phyloP scores from a whole-genome alignment of 2,329 filamentous ascomycete species.

The Penicillium sp. region DNA sequence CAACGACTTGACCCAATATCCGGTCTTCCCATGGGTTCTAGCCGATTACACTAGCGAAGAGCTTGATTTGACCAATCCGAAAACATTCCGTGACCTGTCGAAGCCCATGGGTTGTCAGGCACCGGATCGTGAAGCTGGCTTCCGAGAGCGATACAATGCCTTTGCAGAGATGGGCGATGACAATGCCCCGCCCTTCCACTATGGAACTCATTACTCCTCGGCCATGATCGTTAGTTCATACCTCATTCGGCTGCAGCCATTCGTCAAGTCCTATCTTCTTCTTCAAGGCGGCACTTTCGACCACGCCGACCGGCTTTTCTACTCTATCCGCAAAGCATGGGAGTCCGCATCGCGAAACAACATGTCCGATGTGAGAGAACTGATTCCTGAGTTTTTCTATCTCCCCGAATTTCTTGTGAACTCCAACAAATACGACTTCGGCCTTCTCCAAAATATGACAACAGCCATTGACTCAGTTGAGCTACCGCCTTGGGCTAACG shows the following conservation, averaged over 20 bases:
- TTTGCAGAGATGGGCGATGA: conserved; percentile 86
- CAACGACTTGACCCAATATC: conserved; percentile 97
- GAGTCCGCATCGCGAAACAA: conserved; percentile 82
- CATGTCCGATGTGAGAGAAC: conserved; percentile 89
- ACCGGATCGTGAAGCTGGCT: conserved; percentile 69
- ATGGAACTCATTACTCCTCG: conserved; percentile 97
- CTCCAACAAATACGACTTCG: conserved; percentile 91
- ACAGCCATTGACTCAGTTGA: conserved; percentile 79
- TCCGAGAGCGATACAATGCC: conserved; percentile 78
- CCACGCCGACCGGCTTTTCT: conserved; percentile 91
- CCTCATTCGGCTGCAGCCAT: conserved; percentile 89
- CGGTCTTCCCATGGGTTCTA: conserved; percentile 95
- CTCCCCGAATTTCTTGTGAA: conserved; percentile 94
- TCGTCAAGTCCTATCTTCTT: conserved; percentile 91
- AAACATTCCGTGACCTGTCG: conserved; percentile 83
- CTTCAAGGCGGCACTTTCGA: conserved; percentile 96
- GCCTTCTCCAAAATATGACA: conserved; percentile 74
- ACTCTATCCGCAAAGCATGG: conserved; percentile 89
- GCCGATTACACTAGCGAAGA: conserved; percentile 95
- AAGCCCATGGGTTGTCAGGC: conserved; percentile 97
- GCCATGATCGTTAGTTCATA: conserved; percentile 99
- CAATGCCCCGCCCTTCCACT: conserved; percentile 79
- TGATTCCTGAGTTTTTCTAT: conserved; percentile 97
- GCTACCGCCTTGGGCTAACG: conserved; percentile 95
- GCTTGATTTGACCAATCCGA: conserved; percentile 78